Evolutionary conservation across 2,329 filamentous ascomycete genomes (phyloP), one percentile per base, ranked within the genome.

Genomic region (Ascochyta lentis): DNA sequence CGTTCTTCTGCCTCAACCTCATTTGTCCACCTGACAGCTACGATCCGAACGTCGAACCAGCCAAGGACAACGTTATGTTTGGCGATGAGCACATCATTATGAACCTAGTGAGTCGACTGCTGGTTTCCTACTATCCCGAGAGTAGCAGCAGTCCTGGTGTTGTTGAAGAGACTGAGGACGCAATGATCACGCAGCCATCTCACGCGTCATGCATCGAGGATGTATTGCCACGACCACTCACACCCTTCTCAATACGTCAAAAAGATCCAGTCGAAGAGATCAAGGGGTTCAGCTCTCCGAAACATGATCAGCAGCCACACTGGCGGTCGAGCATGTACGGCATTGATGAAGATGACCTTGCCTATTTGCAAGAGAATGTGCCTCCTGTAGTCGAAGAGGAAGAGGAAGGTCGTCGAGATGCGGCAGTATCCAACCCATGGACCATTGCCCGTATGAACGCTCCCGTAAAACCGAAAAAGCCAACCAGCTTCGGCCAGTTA

Each of bases 21-120:
- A 71, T 70, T 13, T 92, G 89, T 65, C 82, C 85, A 0, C 68
- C 77, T 1, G 81, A 81, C 26, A 86, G 80, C 54, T 93, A 93
- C 65, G 90, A 93, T 73, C 79, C 82, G 1, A 93, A 92, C 61
- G 74, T 92, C 6, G 86, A 91, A 56, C 84, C 89, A 3, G 79
- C 85, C 3, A 93, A 93, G 68, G 86, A 91, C 53, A 85, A 91
- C 64, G 81, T 93, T 2, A 66, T 91, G 0, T 92, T 93, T 66
- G 78, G 78, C 4, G 78, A 90, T 46, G 83, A 87, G 2, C 65
- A 71, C 4, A 19, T 66, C 0, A 64, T 88, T 3, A 33, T 86
- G 5, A 66, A 66, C 4, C 61, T 78, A 5, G 72, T 80, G 2
- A 74, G 79, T 19, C 70, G 70, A 27, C 65, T 87, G 0, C 79